Evolutionary conservation across 257 asterid genomes (phyloP).

Genomic region (Misopates orontium): DNA sequence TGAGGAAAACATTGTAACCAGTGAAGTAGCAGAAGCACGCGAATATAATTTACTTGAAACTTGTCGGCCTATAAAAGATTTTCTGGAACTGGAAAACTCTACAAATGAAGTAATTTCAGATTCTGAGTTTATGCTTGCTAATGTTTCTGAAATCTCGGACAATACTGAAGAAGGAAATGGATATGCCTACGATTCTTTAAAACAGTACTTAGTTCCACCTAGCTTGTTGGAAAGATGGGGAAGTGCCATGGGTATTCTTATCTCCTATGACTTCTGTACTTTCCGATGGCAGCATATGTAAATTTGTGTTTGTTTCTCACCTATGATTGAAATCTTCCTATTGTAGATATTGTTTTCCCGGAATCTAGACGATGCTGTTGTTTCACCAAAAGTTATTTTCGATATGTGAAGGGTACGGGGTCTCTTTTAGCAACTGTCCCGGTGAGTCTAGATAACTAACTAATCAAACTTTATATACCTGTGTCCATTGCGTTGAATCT

Average conservation of each 20-base stretch:
- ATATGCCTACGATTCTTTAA: slow-evolving; percentile 26
- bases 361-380: slow-evolving; percentile 92
- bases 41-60: slow-evolving; percentile 48
- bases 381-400: slow-evolving; percentile 90
- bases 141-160: slow-evolving; percentile 37
- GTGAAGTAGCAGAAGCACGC: slow-evolving; percentile 38
- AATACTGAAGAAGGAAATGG: slow-evolving; percentile 39
- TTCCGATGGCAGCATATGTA: slow-evolving; percentile 20
- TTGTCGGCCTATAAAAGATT: slow-evolving; percentile 64
- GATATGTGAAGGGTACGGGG: slow-evolving; percentile 95
- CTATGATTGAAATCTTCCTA: slow-evolving; percentile 23
- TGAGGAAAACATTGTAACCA: slow-evolving; percentile 35
- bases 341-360: slow-evolving; percentile 85
- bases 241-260: slow-evolving; percentile 92
- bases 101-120: slow-evolving; percentile 37
- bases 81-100: slow-evolving; percentile 53
- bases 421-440: slow-evolving; percentile 78
- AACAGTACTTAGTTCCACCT: slow-evolving; percentile 61
- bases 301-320: slow-evolving; percentile 21
- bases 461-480: slow-evolving; percentile 7
- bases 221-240: slow-evolving; percentile 89
- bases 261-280: slow-evolving; percentile 16
- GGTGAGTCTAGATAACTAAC: slow-evolving; percentile 38
- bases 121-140: slow-evolving; percentile 21
- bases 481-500: neutral